A percentile compares a stretch with the other conserved stretches of the same genome.
These are phyloP conservation scores for Adansonia digitata DNA, from an alignment of 345 rosid genomes.

Conservation along the genomic window DNA sequence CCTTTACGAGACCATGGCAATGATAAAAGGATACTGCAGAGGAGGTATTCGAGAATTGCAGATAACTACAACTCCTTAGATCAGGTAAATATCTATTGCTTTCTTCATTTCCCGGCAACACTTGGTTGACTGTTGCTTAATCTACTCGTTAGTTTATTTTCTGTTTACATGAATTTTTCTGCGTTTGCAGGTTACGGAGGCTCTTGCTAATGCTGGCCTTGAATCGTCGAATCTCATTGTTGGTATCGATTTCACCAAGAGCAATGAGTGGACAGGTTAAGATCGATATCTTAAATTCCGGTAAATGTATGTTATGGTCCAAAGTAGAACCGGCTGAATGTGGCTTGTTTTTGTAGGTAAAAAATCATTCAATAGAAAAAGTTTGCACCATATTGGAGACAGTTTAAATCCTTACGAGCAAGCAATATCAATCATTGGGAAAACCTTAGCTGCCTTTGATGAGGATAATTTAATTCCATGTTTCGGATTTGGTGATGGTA, in stretches of 20 bases:
- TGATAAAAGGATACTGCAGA: slow-evolving; percentile 52
- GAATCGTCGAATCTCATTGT: slow-evolving; percentile 98
- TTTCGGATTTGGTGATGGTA: slow-evolving; percentile 97
- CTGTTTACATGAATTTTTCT: too few species aligned
- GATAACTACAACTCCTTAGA: slow-evolving; percentile 76
- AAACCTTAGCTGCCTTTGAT: slow-evolving; percentile 76
- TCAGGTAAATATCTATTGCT: slow-evolving; percentile 41
- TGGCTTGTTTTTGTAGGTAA: slow-evolving; percentile 45
- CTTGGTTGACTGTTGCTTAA: background rate
- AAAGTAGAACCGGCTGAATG: slow-evolving; percentile 2
- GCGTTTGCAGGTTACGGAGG: slow-evolving; percentile 74
- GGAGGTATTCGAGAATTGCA: slow-evolving; percentile 67
- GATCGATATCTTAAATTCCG: slow-evolving; percentile 15
- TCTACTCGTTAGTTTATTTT: background rate
- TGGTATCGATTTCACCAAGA: slow-evolving; percentile 97
- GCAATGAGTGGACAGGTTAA: slow-evolving; percentile 98
- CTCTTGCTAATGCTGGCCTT: slow-evolving; percentile 78
- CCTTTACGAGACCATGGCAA: slow-evolving; percentile 28
- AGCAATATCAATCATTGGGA: slow-evolving; percentile 87
- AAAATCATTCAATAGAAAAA: slow-evolving; percentile 59
- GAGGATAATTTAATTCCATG: slow-evolving; percentile 96
- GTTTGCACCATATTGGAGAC: slow-evolving; percentile 72
- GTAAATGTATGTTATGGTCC: slow-evolving; percentile 10
- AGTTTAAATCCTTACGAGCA: slow-evolving; percentile 80
- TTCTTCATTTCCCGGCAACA: background rate